These are phyloP conservation scores for Zoysia pacifica DNA, from an alignment of 176 grass and related monocot species.

Conservation along the genomic window DNA sequence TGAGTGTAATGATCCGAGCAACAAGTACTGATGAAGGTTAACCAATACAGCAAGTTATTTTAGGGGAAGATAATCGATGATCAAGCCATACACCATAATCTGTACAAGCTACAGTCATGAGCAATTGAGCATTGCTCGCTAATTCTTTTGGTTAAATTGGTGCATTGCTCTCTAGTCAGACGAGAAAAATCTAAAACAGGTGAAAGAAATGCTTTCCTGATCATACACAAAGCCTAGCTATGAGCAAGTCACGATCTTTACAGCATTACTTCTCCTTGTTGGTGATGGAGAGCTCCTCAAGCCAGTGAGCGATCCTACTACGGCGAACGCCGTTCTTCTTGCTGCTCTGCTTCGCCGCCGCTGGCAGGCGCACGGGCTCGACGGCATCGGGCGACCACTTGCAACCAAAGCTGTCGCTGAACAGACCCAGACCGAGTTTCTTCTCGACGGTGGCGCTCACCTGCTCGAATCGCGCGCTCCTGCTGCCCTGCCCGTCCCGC, in stretches of 20 bases:
- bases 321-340: constrained; percentile 20
- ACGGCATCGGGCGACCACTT: constrained; percentile 62
- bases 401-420: constrained; percentile 45
- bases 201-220: neutral
- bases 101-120: constrained; percentile 23
- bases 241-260: neutral
- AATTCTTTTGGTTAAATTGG: neutral
- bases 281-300: constrained; percentile 54
- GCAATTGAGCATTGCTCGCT: neutral
- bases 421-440: constrained; percentile 12
- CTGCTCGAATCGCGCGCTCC: constrained; percentile 33
- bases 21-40: neutral
- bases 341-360: constrained; percentile 2
- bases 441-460: neutral
- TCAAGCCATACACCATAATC: neutral
- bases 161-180: constrained; percentile 4
- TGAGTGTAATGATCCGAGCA: neutral
- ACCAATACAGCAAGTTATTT: neutral
- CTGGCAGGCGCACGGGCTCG: constrained; percentile 21
- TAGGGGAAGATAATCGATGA: no score
- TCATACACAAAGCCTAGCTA: neutral
- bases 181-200: neutral
- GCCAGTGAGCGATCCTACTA: constrained; percentile 53
- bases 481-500: constrained; percentile 23
- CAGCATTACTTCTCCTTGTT: constrained; percentile 30